These are phyloP conservation scores for Elsinoe australis DNA, from an alignment of 2,329 filamentous ascomycete species.

Conservation along the genomic window DNA sequence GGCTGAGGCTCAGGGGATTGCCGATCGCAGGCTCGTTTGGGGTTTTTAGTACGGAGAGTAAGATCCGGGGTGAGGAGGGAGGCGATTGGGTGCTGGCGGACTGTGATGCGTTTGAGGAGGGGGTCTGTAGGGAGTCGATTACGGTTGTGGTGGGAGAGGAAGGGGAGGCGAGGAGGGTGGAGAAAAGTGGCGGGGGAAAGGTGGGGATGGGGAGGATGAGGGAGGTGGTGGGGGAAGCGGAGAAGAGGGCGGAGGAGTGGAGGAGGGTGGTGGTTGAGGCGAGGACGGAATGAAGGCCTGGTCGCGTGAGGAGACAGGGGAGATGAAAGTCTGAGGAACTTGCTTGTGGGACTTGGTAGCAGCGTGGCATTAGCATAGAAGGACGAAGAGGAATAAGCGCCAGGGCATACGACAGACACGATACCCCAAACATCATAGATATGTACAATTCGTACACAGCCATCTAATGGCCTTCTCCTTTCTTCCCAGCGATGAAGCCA, in stretches of 20 bases:
- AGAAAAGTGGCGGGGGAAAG: constrained; percentile 73
- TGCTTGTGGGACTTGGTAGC: no score
- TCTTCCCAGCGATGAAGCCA: constrained; percentile 19
- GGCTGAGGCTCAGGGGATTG: constrained; percentile 55
- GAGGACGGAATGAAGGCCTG: not conserved
- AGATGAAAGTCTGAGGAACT: not conserved
- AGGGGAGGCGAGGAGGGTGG: constrained; percentile 59
- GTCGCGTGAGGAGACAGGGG: not conserved
- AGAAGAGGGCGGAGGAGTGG: constrained; percentile 57
- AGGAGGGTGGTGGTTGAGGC: constrained; percentile 21
- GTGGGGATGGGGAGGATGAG: constrained; percentile 58
- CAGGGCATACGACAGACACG: constrained; percentile 11
- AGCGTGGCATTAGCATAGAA: no score
- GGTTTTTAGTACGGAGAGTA: constrained; percentile 58
- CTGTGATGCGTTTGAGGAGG: constrained; percentile 84
- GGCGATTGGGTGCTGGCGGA: constrained; percentile 69
- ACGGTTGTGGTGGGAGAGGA: constrained; percentile 61
- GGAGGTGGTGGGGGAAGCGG: constrained; percentile 50
- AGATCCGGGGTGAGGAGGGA: constrained; percentile 12
- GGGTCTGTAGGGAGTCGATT: constrained; percentile 72
- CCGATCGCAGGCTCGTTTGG: constrained; percentile 72
- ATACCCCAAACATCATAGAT: constrained; percentile 7
- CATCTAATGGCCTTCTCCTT: constrained; percentile 20
- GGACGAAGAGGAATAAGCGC: no score
- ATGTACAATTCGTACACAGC: no score